Evolutionary conservation across 106 monocot genomes (phyloP), one percentile per base, ranked within the genome.

Genomic region (Xerophyta viscosa): DNA sequence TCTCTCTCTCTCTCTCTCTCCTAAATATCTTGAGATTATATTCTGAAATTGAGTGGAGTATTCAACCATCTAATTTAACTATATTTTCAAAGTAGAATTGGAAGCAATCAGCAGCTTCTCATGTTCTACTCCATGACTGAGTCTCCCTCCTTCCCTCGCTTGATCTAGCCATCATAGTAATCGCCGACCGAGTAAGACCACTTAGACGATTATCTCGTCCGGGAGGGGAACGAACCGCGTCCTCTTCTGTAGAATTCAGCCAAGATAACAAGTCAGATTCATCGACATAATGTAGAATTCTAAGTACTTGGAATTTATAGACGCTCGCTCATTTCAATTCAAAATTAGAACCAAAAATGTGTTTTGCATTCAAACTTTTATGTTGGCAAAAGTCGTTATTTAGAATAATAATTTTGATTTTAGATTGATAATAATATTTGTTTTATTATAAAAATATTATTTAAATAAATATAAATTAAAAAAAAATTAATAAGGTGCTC

Each of bases 201-300:
- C 11, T 55, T 56, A 75, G 21, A 52, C 66, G 25, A 66, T 71
- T 53, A 75, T 75, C 52, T 75, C 80, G 6, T 80, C 70, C 17
- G 75, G 62, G 52, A 80, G 23, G 9, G 50, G 57, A 51, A 74
- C 25, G 37, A 80, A 80, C 57, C 80, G 49, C 24, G 80, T 80
- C 58, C 75, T 54, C 37, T 75, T 80, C 80, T 80, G 72, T 9
- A 63, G 46, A 9, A 44, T 3, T 46, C 19, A 13, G 15, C 6
- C 39, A 39, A 39, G 13, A 39, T 10, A 3, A 2, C 3, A 39
- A 39, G 15, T 39, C 15, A 39, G 39, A 37, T 28, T 6, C 24
- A 60, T 13, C 10, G 31, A 54, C 52, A 24, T 23, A 27, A 58
- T 36, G 48, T 24, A 27, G 6, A 31, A 30, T 30, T 12, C 24